These are phyloP conservation scores for Alternaria longipes DNA, from an alignment of 2,329 filamentous ascomycete species.

Conservation along the genomic window DNA sequence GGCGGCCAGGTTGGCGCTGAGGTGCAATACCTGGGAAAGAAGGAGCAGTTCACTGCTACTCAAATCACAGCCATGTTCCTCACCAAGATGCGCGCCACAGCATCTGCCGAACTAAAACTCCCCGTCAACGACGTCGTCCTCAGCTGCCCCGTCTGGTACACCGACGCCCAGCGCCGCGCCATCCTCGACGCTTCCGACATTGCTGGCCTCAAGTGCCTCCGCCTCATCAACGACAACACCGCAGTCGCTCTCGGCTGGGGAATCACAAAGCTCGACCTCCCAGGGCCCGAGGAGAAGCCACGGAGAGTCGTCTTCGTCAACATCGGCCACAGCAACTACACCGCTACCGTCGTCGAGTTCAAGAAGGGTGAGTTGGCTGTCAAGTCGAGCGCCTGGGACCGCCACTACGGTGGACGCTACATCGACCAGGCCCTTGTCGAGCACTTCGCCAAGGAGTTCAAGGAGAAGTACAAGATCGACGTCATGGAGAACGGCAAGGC, in stretches of 20 bases:
- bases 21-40: constrained; percentile 92
- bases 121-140: constrained; percentile 93
- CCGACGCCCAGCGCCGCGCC: constrained; percentile 87
- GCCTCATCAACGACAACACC: constrained; percentile 97
- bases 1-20: constrained; percentile 95
- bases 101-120: constrained; percentile 85
- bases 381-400: constrained; percentile 90
- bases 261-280: constrained; percentile 97
- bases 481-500: constrained; percentile 92
- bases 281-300: constrained; percentile 87
- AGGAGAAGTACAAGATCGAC: constrained; percentile 97
- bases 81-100: constrained; percentile 90
- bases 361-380: constrained; percentile 95
- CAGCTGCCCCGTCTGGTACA: constrained; percentile 97
- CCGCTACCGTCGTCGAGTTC: constrained; percentile 93
- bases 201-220: constrained; percentile 88
- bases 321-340: constrained; percentile 96
- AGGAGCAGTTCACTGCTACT: constrained; percentile 92
- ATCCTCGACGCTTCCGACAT: constrained; percentile 93
- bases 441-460: constrained; percentile 95
- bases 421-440: constrained; percentile 96
- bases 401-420: constrained; percentile 96
- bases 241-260: constrained; percentile 95
- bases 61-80: constrained; percentile 96
- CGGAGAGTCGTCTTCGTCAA: constrained; percentile 91